Conservation (phyloP, 2,329 filamentous ascomycete species). For the Talaromyces rugulosus region DNA sequence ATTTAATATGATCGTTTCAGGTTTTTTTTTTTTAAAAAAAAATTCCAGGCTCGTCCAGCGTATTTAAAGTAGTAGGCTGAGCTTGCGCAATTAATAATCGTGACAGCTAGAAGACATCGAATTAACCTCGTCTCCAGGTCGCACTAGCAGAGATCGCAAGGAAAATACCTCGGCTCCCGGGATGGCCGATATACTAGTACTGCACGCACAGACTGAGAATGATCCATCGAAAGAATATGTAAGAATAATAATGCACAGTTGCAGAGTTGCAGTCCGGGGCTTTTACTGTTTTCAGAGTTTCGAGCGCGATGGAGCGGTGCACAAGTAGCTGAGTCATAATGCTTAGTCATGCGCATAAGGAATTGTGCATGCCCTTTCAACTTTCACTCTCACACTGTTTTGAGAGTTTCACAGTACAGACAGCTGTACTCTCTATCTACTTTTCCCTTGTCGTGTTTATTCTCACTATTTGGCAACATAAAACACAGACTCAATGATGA, state of each 20-base stretch:
- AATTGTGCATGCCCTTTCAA: background rate
- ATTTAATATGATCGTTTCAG: background rate
- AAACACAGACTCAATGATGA: background rate
- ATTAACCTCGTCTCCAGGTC: background rate
- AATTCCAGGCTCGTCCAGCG: background rate
- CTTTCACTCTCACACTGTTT: background rate
- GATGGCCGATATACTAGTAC: background rate
- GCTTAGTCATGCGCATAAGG: background rate
- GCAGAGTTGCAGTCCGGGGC: background rate
- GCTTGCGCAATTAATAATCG: background rate
- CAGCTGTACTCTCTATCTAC: background rate
- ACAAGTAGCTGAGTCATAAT: background rate
- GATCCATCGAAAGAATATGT: background rate
- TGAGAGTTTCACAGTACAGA: too few relatives aligned
- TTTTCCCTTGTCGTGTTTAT: background rate
- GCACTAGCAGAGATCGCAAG: background rate
- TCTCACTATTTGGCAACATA: background rate
- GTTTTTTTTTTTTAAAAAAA: too few relatives aligned
- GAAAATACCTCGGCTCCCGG: background rate
- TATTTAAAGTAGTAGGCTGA: background rate
- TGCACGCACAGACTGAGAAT: background rate
- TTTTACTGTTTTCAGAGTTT: background rate
- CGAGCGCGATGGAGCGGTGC: background rate
- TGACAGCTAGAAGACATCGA: background rate
- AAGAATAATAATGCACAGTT: background rate